Percentiles rank a stretch among this genome's conserved stretches.
These are phyloP conservation scores for Podospora fimiseda DNA, from an alignment of 495 filamentous ascomycete species.

Conservation along the genomic window DNA sequence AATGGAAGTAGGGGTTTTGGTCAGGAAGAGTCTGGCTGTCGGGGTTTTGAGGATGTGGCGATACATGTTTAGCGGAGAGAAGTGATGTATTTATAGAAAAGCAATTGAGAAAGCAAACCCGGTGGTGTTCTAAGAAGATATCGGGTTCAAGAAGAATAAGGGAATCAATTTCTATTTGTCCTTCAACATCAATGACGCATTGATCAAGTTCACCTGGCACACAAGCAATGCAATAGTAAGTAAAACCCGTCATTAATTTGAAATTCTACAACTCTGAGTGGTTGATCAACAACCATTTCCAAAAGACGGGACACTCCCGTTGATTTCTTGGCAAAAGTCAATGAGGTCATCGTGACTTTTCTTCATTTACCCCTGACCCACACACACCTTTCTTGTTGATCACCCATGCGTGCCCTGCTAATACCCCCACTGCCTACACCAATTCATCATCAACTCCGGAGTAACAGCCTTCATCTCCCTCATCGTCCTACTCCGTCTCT, in stretches of 20 bases:
- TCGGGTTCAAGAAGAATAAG: too few relatives aligned
- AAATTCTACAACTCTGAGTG: conserved; percentile 8
- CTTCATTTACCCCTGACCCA: neutral
- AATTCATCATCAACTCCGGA: conserved; percentile 39
- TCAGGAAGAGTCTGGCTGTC: neutral
- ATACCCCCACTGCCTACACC: conserved; percentile 46
- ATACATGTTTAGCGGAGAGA: conserved; percentile 4
- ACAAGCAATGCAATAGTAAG: neutral
- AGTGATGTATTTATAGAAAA: too few relatives aligned
- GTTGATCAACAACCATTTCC: neutral
- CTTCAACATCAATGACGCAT: neutral
- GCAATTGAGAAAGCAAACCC: too few relatives aligned
- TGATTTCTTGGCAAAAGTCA: neutral
- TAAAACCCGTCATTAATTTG: conserved; percentile 4
- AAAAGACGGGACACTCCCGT: neutral
- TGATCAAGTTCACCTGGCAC: neutral
- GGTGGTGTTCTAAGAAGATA: too few relatives aligned
- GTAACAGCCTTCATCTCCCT: conserved; percentile 31
- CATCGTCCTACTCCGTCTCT: conserved; percentile 32
- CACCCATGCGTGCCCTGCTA: conserved; percentile 1
- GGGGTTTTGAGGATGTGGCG: conserved; percentile 1
- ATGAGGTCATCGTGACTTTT: neutral
- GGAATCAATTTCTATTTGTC: too few relatives aligned
- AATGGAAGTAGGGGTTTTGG: neutral
- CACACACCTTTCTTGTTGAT: neutral